Evolutionary conservation across 2,329 filamentous ascomycete species (phyloP), one percentile per base, ranked within the genome.

Genomic region (Leptodontidium sp.): DNA sequence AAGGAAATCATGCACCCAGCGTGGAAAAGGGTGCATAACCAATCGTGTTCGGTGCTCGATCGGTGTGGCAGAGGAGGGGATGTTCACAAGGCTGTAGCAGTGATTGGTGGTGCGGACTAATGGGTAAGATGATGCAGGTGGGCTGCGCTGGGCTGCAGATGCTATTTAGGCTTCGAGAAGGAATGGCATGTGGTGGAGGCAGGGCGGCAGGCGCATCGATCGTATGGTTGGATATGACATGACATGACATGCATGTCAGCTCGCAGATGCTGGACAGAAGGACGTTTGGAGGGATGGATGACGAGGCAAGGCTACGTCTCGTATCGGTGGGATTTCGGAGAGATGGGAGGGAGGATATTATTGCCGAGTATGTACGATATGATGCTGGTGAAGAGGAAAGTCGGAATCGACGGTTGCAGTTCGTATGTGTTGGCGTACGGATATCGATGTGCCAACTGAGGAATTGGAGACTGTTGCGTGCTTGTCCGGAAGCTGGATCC

Each of bases 251-350:
- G 53, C 53, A 57, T 57, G 50, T 57, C 53, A 40, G n/a, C 53
- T 57, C 29, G 29, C 35, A 40, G 53, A 38, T 40, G 29, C 21
- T 53, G 21, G 21, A 21, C 26, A 15, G 26, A 32, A 32, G 53
- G 53, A 40, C 21, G 17, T 26, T 12, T 21, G 53, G 21, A 21
- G 21, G 21, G 21, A 21, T 21, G 21, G 21, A 21, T 21, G 53
- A 57, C 53, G 53, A 57, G n/a, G 26, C 50, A 24, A 53, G 50
- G 50, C 35, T 57, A 7, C 29, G 53, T 57, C 53, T 57, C 53
- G 53, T 40, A 57, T 57, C 53, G 53, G 53, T 57, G 32, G n/a
- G 53, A 38, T 14, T 40, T 57, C 53, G 53, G 29, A 57, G 29
- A 17, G 38, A 57, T 57, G 29, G 53, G 40, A 17, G 15, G 6